Conservation (phyloP, 2,329 filamentous ascomycete genomes). For the Microthyrium microscopicum region DNA sequence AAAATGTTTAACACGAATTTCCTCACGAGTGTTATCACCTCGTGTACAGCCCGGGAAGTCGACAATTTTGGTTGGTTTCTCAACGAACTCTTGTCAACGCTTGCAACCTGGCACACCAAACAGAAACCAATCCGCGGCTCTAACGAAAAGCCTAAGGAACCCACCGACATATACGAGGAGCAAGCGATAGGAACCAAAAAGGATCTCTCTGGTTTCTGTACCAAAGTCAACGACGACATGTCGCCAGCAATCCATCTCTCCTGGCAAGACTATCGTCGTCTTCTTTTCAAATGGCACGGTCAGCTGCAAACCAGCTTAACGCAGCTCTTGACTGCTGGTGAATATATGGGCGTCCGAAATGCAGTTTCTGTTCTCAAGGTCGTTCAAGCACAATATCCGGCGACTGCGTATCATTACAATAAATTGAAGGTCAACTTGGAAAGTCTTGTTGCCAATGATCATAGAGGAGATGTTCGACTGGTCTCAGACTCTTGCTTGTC, state of each 20-base stretch:
- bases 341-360: slow-evolving; percentile 98
- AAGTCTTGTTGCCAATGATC: slow-evolving; percentile 52
- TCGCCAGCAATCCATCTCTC: slow-evolving; percentile 52
- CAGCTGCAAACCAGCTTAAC: slow-evolving; percentile 66
- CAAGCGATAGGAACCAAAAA: slow-evolving; percentile 55
- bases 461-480: neutral
- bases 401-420: slow-evolving; percentile 73
- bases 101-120: slow-evolving; percentile 71
- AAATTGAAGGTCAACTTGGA: slow-evolving; percentile 47
- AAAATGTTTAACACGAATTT: slow-evolving; percentile 71
- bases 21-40: slow-evolving; percentile 68
- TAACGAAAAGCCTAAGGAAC: no score
- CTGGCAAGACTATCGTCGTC: slow-evolving; percentile 70
- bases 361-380: slow-evolving; percentile 78
- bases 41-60: slow-evolving; percentile 76
- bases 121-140: no score
- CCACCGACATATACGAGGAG: slow-evolving; percentile 61
- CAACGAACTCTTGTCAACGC: slow-evolving; percentile 61
- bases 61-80: slow-evolving; percentile 89
- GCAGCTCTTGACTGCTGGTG: slow-evolving; percentile 60
- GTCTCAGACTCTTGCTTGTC: neutral
- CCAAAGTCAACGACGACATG: slow-evolving; percentile 51
- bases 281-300: slow-evolving; percentile 83
- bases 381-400: slow-evolving; percentile 68
- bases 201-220: slow-evolving; percentile 63